These are phyloP conservation scores for Amylocarpus encephaloides DNA, from an alignment of 2,329 filamentous ascomycete genomes.

Conservation along the genomic window DNA sequence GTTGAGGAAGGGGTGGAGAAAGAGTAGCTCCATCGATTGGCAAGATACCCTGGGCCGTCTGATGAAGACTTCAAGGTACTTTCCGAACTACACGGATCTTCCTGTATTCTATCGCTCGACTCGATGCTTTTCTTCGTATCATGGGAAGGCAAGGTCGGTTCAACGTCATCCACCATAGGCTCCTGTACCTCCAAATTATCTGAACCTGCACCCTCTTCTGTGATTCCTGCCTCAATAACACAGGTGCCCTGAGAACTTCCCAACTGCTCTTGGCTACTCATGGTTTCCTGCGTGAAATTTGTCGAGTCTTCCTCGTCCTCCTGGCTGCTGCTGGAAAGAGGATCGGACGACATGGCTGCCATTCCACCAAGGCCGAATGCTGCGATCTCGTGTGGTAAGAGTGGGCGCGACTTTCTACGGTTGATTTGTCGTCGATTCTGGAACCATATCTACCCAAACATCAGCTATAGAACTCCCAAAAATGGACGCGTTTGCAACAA, in stretches of 20 bases:
- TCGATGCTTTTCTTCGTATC: neutral
- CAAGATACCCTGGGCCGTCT: slow-evolving; percentile 30
- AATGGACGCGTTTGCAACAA: slow-evolving; percentile 12
- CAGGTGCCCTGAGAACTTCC: slow-evolving; percentile 6
- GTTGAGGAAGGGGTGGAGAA: slow-evolving; percentile 44
- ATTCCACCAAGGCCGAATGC: slow-evolving; percentile 46
- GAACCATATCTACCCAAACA: slow-evolving; percentile 78
- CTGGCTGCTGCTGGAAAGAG: slow-evolving; percentile 23
- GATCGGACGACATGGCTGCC: slow-evolving; percentile 28
- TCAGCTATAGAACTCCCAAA: slow-evolving; percentile 11
- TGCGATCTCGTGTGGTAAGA: slow-evolving; percentile 70
- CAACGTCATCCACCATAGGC: neutral
- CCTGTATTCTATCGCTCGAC: neutral
- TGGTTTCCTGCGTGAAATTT: slow-evolving; percentile 11
- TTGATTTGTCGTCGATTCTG: slow-evolving; percentile 93
- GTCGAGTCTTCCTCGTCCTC: slow-evolving; percentile 13
- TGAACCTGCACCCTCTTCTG: neutral
- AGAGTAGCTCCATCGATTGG: slow-evolving; percentile 51
- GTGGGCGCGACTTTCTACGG: slow-evolving; percentile 77
- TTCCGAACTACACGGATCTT: slow-evolving; percentile 19
- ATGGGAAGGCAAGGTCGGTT: neutral
- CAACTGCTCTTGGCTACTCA: slow-evolving; percentile 12
- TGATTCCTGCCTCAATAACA: slow-evolving; percentile 2
- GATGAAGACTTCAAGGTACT: slow-evolving; percentile 25
- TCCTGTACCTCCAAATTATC: neutral